Conservation (phyloP, 2,329 filamentous ascomycete species). For the Penicillium italicum region DNA sequence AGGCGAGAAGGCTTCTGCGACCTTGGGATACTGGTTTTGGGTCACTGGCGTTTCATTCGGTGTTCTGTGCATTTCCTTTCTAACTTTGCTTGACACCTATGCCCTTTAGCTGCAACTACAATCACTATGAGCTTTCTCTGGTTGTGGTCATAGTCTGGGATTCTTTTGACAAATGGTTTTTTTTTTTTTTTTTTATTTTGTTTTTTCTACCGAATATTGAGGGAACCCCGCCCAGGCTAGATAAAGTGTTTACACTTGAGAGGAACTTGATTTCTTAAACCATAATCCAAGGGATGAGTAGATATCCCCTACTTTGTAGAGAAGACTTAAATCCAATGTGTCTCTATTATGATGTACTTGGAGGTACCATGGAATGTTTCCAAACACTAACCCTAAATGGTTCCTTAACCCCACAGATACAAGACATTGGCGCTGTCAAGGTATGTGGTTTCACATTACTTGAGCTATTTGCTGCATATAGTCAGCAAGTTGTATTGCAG, state of each 20-base stretch:
- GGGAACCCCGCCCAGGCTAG: neutral
- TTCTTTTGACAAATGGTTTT: neutral
- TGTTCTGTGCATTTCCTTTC: constrained; percentile 20
- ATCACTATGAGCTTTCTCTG: constrained; percentile 1
- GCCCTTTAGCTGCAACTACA: constrained; percentile 14
- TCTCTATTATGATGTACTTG: too few relatives aligned
- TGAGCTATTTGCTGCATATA: neutral
- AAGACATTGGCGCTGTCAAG: neutral
- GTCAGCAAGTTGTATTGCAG: neutral
- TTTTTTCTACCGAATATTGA: neutral
- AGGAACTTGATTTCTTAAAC: neutral
- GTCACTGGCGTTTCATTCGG: constrained; percentile 23
- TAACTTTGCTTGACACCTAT: constrained; percentile 16
- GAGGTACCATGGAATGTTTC: neutral
- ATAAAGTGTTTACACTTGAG: neutral
- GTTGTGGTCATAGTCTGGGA: constrained; percentile 1
- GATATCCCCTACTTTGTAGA: neutral
- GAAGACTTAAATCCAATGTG: neutral
- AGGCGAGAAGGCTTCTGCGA: constrained; percentile 8
- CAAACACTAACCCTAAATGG: neutral
- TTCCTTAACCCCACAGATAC: neutral
- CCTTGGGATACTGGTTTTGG: constrained; percentile 14
- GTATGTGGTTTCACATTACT: neutral
- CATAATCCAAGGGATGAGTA: neutral
- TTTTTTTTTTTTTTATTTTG: neutral